phyloP scores from a whole-genome alignment of 345 rosid genomes.

The Linum trigynum region DNA sequence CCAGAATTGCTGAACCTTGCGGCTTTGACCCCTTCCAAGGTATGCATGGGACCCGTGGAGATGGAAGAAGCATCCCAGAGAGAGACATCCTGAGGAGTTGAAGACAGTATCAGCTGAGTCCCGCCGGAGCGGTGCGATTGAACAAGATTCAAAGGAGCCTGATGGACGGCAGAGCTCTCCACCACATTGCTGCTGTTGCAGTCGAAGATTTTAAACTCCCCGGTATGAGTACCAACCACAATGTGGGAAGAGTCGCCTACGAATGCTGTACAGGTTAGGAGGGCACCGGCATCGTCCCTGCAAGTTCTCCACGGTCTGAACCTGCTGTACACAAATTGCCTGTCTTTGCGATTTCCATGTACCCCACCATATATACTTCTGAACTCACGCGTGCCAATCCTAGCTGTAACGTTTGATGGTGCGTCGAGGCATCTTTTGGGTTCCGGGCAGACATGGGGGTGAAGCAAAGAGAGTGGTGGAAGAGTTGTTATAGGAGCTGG shows the following conservation, averaged over 20 bases:
- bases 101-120: conserved; percentile 70
- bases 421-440: conserved; percentile 89
- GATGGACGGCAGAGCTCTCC: conserved; percentile 73
- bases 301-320: conserved; percentile 91
- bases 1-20: conserved; percentile 90
- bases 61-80: conserved; percentile 80
- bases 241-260: conserved; percentile 67
- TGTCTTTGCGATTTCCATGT: conserved; percentile 89
- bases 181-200: conserved; percentile 53
- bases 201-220: conserved; percentile 75
- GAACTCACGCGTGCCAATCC: conserved; percentile 79
- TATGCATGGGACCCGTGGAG: conserved; percentile 58
- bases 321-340: conserved; percentile 93
- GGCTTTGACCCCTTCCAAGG: conserved; percentile 78
- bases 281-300: conserved; percentile 72
- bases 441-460: conserved; percentile 94
- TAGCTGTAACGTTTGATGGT: conserved; percentile 74
- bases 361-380: conserved; percentile 72
- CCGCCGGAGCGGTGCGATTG: conserved; percentile 56
- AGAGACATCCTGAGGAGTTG: conserved; percentile 72
- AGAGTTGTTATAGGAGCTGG: conserved; percentile 97
- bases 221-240: conserved; percentile 85
- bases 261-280: conserved; percentile 71
- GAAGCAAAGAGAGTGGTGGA: conserved; percentile 89
- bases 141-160: conserved; percentile 60